Evolutionary conservation across 352 stramenopile genomes (phyloP).

Genomic region (Phytophthora cactorum): DNA sequence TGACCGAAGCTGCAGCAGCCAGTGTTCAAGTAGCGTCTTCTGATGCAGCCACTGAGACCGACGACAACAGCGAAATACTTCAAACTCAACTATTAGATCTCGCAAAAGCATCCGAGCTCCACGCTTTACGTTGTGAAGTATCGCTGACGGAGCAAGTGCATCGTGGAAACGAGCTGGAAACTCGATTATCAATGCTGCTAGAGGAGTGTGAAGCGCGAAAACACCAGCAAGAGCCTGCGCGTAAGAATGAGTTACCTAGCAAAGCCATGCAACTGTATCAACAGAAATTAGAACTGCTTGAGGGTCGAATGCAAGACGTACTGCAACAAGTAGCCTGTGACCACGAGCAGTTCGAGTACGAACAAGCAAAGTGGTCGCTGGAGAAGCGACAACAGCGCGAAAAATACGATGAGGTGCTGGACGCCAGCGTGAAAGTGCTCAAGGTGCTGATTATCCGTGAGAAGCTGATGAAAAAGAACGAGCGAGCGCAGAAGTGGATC

Average conservation of each 20-base stretch:
- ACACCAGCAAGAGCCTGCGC: background rate
- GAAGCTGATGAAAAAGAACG: conserved; percentile 65
- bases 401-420: conserved; percentile 67
- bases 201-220: conserved; percentile 37
- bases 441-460: conserved; percentile 72
- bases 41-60: conserved; percentile 11
- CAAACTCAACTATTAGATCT: conserved; percentile 37
- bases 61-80: conserved; percentile 6
- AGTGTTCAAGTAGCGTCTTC: background rate
- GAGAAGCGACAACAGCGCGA: conserved; percentile 55
- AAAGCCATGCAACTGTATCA: conserved; percentile 40
- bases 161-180: conserved; percentile 30
- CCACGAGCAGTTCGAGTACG: conserved; percentile 68
- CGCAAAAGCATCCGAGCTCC: conserved; percentile 50
- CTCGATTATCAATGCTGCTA: conserved; percentile 48
- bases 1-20: background rate
- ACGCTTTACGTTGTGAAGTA: conserved; percentile 46
- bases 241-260: background rate
- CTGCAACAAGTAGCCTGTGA: conserved; percentile 68
- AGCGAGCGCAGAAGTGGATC: conserved; percentile 33
- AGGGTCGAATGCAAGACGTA: conserved; percentile 54
- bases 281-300: conserved; percentile 56
- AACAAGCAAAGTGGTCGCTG: conserved; percentile 60
- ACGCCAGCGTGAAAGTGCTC: conserved; percentile 69
- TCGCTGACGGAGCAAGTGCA: conserved; percentile 39